A percentile compares a stretch with the other conserved stretches of the same genome.
phyloP scores from a whole-genome alignment of 2,329 filamentous ascomycete genomes.

The Sporothrix luriei region DNA sequence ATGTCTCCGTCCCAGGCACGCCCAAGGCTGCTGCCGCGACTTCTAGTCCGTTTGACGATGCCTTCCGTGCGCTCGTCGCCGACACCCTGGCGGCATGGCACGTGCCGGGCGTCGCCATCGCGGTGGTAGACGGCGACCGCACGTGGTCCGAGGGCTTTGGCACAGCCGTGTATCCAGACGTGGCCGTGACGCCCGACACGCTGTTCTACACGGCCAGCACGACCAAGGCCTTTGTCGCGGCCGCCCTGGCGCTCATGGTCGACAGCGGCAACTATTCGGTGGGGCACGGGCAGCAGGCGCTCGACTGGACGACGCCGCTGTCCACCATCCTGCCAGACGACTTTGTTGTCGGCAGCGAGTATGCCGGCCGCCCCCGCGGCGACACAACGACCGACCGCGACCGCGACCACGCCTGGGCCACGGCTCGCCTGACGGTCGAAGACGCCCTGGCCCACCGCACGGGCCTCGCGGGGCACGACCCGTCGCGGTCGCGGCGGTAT shows the following conservation, averaged over 20 bases:
- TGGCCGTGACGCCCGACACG: slow-evolving; percentile 50
- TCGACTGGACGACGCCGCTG: slow-evolving; percentile 53
- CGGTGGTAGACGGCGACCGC: slow-evolving; percentile 51
- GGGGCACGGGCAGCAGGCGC: neutral
- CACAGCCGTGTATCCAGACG: slow-evolving; percentile 44
- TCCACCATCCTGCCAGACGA: slow-evolving; percentile 52
- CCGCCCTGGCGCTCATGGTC: slow-evolving; percentile 53
- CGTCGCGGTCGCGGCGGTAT: slow-evolving; percentile 39
- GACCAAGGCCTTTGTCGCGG: slow-evolving; percentile 58
- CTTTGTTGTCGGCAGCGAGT: slow-evolving; percentile 44
- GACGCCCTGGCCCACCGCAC: slow-evolving; percentile 57
- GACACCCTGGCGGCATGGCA: slow-evolving; percentile 43
- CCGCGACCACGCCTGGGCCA: slow-evolving; percentile 45
- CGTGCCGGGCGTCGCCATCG: slow-evolving; percentile 54
- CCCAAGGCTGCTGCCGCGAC: neutral
- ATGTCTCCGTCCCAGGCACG: too few relatives aligned
- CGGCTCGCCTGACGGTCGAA: slow-evolving; percentile 54
- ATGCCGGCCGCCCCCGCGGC: neutral
- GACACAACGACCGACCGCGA: slow-evolving; percentile 41
- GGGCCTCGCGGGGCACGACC: slow-evolving; percentile 52
- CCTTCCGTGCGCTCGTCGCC: slow-evolving; percentile 32
- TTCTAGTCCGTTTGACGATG: slow-evolving; percentile 30
- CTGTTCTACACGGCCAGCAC: slow-evolving; percentile 58
- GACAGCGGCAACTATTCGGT: slow-evolving; percentile 46
- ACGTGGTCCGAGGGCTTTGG: slow-evolving; percentile 51